These are phyloP conservation scores for Glonium stellatum DNA, from an alignment of 495 filamentous ascomycete genomes.

Conservation along the genomic window DNA sequence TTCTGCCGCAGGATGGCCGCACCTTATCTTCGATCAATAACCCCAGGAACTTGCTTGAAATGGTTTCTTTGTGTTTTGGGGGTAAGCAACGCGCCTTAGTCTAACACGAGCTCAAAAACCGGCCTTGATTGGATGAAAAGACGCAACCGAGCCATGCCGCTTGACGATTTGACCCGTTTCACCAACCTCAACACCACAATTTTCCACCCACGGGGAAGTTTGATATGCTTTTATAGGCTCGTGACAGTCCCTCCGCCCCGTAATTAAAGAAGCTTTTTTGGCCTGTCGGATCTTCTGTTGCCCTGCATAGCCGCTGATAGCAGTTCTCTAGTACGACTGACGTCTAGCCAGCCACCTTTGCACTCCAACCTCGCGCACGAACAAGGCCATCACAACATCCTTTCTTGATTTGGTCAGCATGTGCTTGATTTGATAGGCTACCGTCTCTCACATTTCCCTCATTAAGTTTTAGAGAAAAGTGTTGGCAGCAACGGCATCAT, in stretches of 20 bases:
- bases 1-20: slow-evolving; percentile 13
- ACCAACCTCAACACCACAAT: slow-evolving; percentile 20
- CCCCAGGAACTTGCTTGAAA: too few species aligned
- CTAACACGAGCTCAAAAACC: slow-evolving; percentile 5
- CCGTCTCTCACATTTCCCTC: not conserved
- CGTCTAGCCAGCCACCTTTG: slow-evolving; percentile 2
- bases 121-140: slow-evolving; percentile 15
- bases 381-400: slow-evolving; percentile 4
- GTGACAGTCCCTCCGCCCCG: not conserved
- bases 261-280: slow-evolving; percentile 1
- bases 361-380: slow-evolving; percentile 1
- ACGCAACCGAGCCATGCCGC: not conserved
- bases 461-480: not conserved
- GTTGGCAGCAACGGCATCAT: slow-evolving; percentile 16
- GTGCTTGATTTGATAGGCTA: slow-evolving; percentile 21
- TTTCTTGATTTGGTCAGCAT: slow-evolving; percentile 6
- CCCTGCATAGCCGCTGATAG: slow-evolving; percentile 27
- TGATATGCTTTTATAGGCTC: slow-evolving; percentile 16
- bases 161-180: not conserved
- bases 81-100: not conserved
- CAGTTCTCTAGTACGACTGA: slow-evolving; percentile 6
- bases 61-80: too few species aligned
- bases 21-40: slow-evolving; percentile 18
- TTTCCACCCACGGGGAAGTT: slow-evolving; percentile 13
- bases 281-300: slow-evolving; percentile 12